phyloP scores from a whole-genome alignment of 257 asterid genomes.

The Solanum tarapatanum region DNA sequence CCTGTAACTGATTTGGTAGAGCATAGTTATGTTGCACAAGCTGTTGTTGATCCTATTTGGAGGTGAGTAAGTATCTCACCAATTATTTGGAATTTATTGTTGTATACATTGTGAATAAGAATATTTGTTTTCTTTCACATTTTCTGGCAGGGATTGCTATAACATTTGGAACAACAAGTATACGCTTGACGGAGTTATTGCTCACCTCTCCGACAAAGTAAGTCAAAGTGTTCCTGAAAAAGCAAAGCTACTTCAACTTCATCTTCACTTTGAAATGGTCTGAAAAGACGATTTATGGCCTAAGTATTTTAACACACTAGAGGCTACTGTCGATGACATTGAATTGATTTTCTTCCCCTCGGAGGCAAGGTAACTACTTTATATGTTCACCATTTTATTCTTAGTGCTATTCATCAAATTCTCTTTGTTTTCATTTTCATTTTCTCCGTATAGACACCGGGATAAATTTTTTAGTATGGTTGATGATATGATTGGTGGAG shows the following conservation, averaged over 20 bases:
- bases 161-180: too few species aligned
- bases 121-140: neutral
- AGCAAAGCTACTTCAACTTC: slow-evolving; percentile 24
- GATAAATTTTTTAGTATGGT: slow-evolving; percentile 37
- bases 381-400: neutral
- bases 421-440: neutral
- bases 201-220: slow-evolving; percentile 7
- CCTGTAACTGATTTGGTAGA: too few species aligned
- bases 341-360: slow-evolving; percentile 67
- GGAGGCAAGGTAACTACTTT: slow-evolving; percentile 23
- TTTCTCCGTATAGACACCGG: slow-evolving; percentile 16
- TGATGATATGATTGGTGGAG: slow-evolving; percentile 28
- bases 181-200: too few species aligned
- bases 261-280: slow-evolving; percentile 48
- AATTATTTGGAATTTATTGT: neutral
- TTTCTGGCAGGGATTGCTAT: slow-evolving; percentile 11
- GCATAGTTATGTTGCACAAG: neutral
- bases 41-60: slow-evolving; percentile 44
- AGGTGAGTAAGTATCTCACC: slow-evolving; percentile 24
- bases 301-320: slow-evolving; percentile 25
- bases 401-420: neutral
- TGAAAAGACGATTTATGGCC: slow-evolving; percentile 56
- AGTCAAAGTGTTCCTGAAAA: slow-evolving; percentile 29
- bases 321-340: slow-evolving; percentile 34
- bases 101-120: neutral